phyloP scores from a whole-genome alignment of 352 stramenopile species.

The Nothophytophthora sp. region DNA sequence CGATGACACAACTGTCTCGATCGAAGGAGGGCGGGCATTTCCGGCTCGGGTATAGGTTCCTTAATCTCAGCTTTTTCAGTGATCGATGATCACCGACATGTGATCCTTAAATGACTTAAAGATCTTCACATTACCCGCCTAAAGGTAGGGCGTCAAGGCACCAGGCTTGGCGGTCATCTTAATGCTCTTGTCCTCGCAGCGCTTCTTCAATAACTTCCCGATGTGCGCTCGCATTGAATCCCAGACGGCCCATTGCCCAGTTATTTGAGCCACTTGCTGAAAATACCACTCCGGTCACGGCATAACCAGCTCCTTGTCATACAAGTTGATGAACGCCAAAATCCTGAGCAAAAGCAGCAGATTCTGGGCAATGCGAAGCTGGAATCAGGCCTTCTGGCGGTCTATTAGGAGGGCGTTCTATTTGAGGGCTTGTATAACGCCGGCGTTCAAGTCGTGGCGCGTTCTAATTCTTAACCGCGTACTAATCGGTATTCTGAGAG shows the following conservation, averaged over 20 bases:
- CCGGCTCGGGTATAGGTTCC: constrained; percentile 1
- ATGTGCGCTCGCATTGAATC: constrained; percentile 22
- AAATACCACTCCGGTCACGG: constrained; percentile 11
- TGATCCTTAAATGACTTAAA: constrained; percentile 19
- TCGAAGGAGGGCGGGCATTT: constrained; percentile 3
- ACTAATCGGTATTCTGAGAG: too few relatives aligned
- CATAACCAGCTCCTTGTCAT: constrained; percentile 3
- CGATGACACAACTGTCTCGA: constrained; percentile 7
- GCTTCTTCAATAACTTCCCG: constrained; percentile 2
- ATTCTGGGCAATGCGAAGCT: too few relatives aligned
- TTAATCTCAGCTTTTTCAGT: constrained; percentile 5
- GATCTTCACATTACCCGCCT: constrained; percentile 8
- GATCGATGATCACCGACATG: constrained; percentile 8
- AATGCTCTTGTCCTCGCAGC: neutral
- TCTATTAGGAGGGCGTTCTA: too few relatives aligned
- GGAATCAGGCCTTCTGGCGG: too few relatives aligned
- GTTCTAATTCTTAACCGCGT: too few relatives aligned
- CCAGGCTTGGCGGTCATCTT: constrained; percentile 12
- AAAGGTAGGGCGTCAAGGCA: constrained; percentile 12
- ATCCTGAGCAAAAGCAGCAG: too few relatives aligned
- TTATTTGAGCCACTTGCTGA: neutral
- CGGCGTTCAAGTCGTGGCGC: too few relatives aligned
- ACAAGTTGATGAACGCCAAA: too few relatives aligned
- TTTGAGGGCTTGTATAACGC: too few relatives aligned
- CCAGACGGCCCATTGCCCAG: constrained; percentile 8